These are phyloP conservation scores for Collybia sp. DNA, from an alignment of 768 basidiomycete genomes.

Conservation along the genomic window DNA sequence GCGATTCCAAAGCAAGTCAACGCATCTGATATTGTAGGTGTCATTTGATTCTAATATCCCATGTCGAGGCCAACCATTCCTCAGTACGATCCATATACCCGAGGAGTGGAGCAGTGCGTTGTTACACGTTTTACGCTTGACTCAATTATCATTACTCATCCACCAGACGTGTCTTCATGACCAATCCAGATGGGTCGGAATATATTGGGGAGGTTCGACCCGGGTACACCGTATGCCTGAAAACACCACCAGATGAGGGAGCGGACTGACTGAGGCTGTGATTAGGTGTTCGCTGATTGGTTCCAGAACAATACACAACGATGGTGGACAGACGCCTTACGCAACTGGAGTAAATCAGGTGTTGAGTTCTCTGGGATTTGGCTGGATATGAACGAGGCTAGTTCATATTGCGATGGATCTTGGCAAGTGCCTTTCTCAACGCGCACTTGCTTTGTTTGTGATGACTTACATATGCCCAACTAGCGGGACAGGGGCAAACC, in stretches of 20 bases:
- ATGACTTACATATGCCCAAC: too few relatives aligned
- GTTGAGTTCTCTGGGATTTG: conserved; percentile 65
- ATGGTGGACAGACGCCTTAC: conserved; percentile 60
- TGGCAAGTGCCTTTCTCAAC: conserved; percentile 29
- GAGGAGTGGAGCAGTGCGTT: conserved; percentile 53
- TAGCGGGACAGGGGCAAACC: conserved; percentile 54
- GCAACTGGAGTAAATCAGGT: conserved; percentile 47
- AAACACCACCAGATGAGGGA: too few relatives aligned
- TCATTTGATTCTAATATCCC: not conserved
- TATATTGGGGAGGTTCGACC: conserved; percentile 80
- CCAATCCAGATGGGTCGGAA: conserved; percentile 68
- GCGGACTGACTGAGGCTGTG: not conserved
- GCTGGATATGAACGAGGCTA: conserved; percentile 67
- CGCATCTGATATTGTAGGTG: conserved; percentile 54
- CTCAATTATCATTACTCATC: not conserved
- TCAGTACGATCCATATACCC: conserved; percentile 65
- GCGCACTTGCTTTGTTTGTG: too few relatives aligned
- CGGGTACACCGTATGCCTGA: conserved; percentile 54
- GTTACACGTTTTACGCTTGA: not conserved
- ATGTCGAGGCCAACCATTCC: conserved; percentile 1
- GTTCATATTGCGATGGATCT: conserved; percentile 60
- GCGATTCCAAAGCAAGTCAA: conserved; percentile 56
- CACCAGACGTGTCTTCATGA: conserved; percentile 62
- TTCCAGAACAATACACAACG: conserved; percentile 44
- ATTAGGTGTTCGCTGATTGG: conserved; percentile 58